Conservation (phyloP, 2,329 filamentous ascomycete genomes). For the Alternaria tenuissima region DNA sequence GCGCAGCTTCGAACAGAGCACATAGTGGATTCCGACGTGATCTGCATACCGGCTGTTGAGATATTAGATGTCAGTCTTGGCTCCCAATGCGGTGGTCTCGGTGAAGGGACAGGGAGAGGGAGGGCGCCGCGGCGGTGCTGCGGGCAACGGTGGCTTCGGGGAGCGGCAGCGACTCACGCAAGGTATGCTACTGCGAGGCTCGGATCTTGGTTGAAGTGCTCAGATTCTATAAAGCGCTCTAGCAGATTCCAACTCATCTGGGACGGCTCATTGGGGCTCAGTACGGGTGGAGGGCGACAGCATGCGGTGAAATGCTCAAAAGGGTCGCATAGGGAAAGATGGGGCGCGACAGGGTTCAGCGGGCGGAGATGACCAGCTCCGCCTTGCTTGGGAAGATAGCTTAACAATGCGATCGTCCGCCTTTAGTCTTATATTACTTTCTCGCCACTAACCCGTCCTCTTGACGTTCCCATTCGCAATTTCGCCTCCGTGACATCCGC, state of each 20-base stretch:
- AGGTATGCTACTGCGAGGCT: slow-evolving; percentile 89
- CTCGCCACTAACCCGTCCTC: neutral
- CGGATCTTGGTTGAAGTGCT: slow-evolving; percentile 91
- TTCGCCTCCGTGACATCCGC: neutral
- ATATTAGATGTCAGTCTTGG: slow-evolving; percentile 20
- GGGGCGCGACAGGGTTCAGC: slow-evolving; percentile 25
- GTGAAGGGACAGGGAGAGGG: neutral
- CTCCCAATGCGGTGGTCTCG: slow-evolving; percentile 5
- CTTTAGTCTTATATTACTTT: slow-evolving; percentile 3
- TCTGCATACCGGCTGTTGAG: slow-evolving; percentile 78
- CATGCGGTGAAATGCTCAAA: slow-evolving; percentile 27
- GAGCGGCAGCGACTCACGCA: slow-evolving; percentile 67
- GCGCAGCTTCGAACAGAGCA: slow-evolving; percentile 86
- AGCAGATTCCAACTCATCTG: slow-evolving; percentile 79
- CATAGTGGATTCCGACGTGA: slow-evolving; percentile 89
- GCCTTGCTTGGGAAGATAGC: slow-evolving; percentile 10
- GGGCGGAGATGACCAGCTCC: slow-evolving; percentile 20
- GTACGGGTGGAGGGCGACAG: slow-evolving; percentile 24
- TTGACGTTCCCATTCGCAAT: neutral
- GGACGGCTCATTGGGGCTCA: slow-evolving; percentile 51
- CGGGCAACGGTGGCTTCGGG: slow-evolving; percentile 39
- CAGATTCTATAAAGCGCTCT: slow-evolving; percentile 89
- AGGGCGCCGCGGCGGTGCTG: slow-evolving; percentile 20
- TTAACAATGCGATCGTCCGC: slow-evolving; percentile 7
- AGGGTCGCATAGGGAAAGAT: slow-evolving; percentile 30